Base-by-base conservation (phyloP, 192 early-diverging fungal genomes). In the Backusella luteola region DNA sequence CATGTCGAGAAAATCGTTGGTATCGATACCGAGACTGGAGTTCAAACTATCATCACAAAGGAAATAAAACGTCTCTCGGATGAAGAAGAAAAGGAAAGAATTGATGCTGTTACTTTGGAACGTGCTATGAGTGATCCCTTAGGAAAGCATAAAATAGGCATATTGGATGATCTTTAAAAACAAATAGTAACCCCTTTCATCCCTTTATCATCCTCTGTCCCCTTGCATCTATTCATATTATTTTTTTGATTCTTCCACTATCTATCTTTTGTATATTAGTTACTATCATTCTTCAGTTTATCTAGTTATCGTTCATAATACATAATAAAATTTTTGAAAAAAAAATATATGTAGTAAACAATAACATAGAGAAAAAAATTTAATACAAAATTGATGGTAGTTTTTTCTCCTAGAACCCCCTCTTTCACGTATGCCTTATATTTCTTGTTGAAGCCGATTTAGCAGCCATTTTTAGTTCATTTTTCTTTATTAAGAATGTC, bases 1-100 rank as follows among this genome's bases (percentile, higher is more conserved):
- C 85, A 86, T 6, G 73, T 83, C 39, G 78, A 81, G 2, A 79
- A 86, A 34, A 39, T 83, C 34, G 29, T 32, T 7, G 75, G 77
- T 39, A 78, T 82, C 34, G 76, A 77, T 49, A 49, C 36, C 19
- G 56, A 77, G 26, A 63, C 56, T 3, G 56, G 56, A 3, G 12
- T n/a, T 29, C 56, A 63, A 29, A 63, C 56, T 4, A 29, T 29
- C 1, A 63, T 63, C 23, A 63, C 56, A 63, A 63, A 63, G 11
- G 56, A 29, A 26, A 29, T 63, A 29, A 63, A 63, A 29, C 56
- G 56, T 63, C 23, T 63, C 1, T 63, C 56, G 11, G 26, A 29
- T 63, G 56, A 63, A 9, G 56, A 63, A 29, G 56, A 63, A 26
- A 63, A 63, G 9, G 56, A 63, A 63, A 63, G n/a, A 29, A 23